Evolutionary conservation across 805 yeast genomes (phyloP), one percentile per base, ranked within the genome.

Genomic region (Candida insectorum): DNA sequence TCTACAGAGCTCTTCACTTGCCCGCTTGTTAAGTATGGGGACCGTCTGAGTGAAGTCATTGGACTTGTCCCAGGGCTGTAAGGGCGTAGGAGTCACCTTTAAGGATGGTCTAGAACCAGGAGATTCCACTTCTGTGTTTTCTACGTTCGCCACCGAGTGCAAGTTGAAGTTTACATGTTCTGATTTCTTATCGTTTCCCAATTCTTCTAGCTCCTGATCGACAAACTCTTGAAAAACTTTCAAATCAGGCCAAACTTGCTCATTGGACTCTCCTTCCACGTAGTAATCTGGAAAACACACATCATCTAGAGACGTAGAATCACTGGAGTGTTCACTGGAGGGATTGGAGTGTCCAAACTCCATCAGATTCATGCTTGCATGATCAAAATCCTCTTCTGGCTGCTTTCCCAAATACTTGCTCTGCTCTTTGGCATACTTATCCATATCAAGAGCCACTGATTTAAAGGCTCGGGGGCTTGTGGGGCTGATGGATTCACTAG

Each of bases 251-350:
- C 97, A 91, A 28, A 56, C 49, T 3, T 37, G 11, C 8, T 5
- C 13, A 41, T 61, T 65, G 4, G 39, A 34, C 16, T 41, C 40
- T 22, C 48, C 39, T 26, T 50, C 52, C 15, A 51, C 56, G 28
- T 74, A 76, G 42, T 81, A 88, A 24, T 88, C 68, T 0, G 95
- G 96, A 56, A 87, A 78, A 51, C 96, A 91, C 16, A 91, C 98
- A 58, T 91, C 98, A 52, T 83, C 89, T 38, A 91, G 61, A 1
- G 96, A 85, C 0, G 95, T 80, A 24, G 77, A 75, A 34, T 75
- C 77, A 23, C 80, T 70, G 24, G 76, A 63, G 39, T 83, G 67
- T 30, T 83, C 72, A 15, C 81, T 71, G 3, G 78, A 65, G 4
- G 87, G 86, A 46, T 79, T 78, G n/a, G 85, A 79, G 11, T 56